Percentiles rank a stretch among this genome's conserved stretches.
phyloP scores from a whole-genome alignment of 306 rosid genomes.

The Hippophae rhamnoides region DNA sequence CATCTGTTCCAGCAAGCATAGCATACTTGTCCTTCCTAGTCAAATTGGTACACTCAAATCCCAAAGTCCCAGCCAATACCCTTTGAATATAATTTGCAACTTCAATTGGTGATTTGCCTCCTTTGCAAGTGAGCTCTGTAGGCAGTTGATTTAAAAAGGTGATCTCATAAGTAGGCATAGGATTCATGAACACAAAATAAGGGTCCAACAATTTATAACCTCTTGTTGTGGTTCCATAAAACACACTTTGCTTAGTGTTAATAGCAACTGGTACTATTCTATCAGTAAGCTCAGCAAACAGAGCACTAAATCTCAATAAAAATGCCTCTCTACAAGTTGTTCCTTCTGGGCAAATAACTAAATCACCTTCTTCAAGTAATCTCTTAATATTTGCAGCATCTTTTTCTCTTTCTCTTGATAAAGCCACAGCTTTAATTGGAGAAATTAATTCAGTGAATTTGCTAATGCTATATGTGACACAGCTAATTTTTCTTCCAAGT shows the following conservation, averaged over 20 bases:
- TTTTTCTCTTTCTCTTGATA: constrained; percentile 74
- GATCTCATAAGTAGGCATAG: constrained; percentile 69
- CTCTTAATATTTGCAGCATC: constrained; percentile 67
- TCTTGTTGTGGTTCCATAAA: constrained; percentile 61
- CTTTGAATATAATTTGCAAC: constrained; percentile 85
- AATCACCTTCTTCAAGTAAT: constrained; percentile 76
- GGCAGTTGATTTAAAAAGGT: constrained; percentile 78
- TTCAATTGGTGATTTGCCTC: constrained; percentile 70
- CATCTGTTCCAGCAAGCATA: constrained; percentile 81
- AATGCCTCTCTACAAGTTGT: constrained; percentile 88
- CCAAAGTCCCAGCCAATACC: constrained; percentile 71
- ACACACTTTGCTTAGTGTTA: constrained; percentile 75
- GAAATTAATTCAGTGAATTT: constrained; percentile 74
- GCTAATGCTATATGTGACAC: constrained; percentile 89
- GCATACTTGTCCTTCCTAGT: constrained; percentile 87
- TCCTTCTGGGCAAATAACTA: constrained; percentile 89
- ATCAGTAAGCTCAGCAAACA: constrained; percentile 74
- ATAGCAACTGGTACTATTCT: constrained; percentile 89
- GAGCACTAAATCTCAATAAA: constrained; percentile 73
- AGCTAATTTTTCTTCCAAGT: constrained; percentile 70
- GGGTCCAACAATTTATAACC: constrained; percentile 79
- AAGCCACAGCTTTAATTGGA: constrained; percentile 74
- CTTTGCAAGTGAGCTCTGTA: constrained; percentile 55
- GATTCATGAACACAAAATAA: constrained; percentile 91
- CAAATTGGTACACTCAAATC: constrained; percentile 84